Percentiles rank a stretch among this genome's conserved stretches.
These are phyloP conservation scores for Staphylotrichum longicolle DNA, from an alignment of 495 filamentous ascomycete species.

Conservation along the genomic window DNA sequence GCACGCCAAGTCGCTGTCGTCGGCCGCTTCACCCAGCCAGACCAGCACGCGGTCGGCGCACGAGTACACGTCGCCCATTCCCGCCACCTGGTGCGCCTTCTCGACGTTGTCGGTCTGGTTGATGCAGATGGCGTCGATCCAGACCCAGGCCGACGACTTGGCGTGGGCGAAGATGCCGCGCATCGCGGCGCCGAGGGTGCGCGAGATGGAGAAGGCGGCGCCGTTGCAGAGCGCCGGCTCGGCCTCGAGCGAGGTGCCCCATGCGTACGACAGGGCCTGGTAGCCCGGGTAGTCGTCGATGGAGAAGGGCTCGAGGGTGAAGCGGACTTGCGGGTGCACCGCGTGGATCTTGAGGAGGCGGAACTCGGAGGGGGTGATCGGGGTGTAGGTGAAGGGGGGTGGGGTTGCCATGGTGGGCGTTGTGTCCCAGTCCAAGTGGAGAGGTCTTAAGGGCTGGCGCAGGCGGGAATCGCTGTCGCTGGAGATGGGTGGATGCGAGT, in stretches of 20 bases:
- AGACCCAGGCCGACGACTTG: neutral
- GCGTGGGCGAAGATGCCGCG: neutral
- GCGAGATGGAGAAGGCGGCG: neutral
- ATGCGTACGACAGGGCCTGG: neutral
- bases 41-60: neutral
- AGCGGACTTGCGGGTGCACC: neutral
- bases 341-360: neutral
- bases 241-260: neutral
- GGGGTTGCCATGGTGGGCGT: neutral
- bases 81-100: neutral
- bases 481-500: too few relatives aligned
- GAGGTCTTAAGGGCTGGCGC: too few relatives aligned
- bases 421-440: too few relatives aligned
- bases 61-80: neutral
- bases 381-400: neutral
- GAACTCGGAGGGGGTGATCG: neutral
- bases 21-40: neutral
- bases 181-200: neutral
- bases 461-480: too few relatives aligned
- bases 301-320: neutral
- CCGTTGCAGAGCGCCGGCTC: neutral
- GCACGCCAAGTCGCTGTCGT: neutral
- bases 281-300: neutral
- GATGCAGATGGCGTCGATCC: slow-evolving; percentile 3
- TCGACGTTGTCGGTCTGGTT: neutral